phyloP scores from a whole-genome alignment of 176 grass and related monocot species.

The Musa beccarii region DNA sequence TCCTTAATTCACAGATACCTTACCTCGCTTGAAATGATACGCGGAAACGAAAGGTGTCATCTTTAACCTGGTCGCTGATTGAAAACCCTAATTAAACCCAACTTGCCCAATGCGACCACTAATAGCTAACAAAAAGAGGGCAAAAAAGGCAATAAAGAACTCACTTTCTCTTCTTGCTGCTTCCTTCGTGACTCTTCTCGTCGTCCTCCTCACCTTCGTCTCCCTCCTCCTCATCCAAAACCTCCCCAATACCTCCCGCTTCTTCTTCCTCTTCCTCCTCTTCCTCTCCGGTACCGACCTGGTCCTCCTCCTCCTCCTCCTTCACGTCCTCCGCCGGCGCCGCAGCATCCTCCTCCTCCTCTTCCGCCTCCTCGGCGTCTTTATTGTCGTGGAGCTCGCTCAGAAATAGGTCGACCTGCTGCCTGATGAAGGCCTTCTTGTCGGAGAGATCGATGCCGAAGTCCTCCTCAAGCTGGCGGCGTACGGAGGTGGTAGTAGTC shows the following conservation, averaged over 20 bases:
- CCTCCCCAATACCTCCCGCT: constrained; percentile 23
- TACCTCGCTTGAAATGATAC: constrained; percentile 5
- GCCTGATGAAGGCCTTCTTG: constrained; percentile 93
- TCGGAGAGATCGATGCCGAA: constrained; percentile 75
- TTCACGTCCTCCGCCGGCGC: constrained; percentile 2
- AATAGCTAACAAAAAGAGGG: constrained; percentile 4
- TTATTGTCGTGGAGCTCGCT: constrained; percentile 31
- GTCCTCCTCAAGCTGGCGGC: constrained; percentile 89
- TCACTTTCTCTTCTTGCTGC: constrained; percentile 77
- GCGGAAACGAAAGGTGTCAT: neutral
- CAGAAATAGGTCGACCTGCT: constrained; percentile 91
- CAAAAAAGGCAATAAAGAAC: neutral
- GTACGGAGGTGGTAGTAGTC: constrained; percentile 62
- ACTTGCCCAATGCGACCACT: constrained; percentile 4
- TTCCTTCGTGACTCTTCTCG: constrained; percentile 12
- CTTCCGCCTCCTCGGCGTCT: constrained; percentile 14
- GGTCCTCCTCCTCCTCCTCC: constrained; percentile 29
- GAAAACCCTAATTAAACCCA: constrained; percentile 20
- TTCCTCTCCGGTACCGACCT: neutral
- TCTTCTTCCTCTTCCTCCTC: constrained; percentile 28
- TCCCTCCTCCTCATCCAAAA: constrained; percentile 34
- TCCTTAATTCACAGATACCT: neutral
- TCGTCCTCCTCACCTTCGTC: constrained; percentile 47
- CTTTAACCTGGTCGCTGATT: neutral
- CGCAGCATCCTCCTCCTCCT: constrained; percentile 1